Base-by-base conservation (phyloP, 2,329 filamentous ascomycete genomes). In the Ceratocystis smalleyi region DNA sequence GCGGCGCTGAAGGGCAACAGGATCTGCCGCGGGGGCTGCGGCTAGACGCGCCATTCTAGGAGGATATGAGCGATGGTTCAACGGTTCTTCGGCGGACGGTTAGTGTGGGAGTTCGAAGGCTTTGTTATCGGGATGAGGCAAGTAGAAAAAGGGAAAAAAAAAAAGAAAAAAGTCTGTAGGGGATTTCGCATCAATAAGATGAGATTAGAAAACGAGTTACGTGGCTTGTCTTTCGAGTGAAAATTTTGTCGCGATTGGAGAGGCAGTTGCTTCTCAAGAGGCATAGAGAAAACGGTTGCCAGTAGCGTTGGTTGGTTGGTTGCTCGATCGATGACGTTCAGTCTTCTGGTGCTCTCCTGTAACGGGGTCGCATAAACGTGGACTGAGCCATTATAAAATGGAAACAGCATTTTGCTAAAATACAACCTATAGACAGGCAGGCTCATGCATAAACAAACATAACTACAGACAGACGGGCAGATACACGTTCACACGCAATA, bases 41-140 rank as follows among this genome's bases (percentile, higher is more conserved):
- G 62, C 62, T 24, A 64, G n/a, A 17, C 62, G 62, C n/a, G 62
- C 62, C 54, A 64, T 64, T 59, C 8, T 22, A 8, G 51, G 6
- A 24, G 2, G 51, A 55, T 17, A 32, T 55, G 22, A 17, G 24
- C 22, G 24, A 27, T 55, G 22, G 3, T 22, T 15, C 6, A 27
- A 19, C 7, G n/a, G n/a, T 22, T 49, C 17, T 32, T 40, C 4
- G 35, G 35, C 10, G 35, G 35, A 15, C 3, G 35, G 35, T 40
- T 40, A 40, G 35, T 40, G 35, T 40, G 35, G 35, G 15, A 15
- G 10, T 10, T 40, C 35, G 15, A 40, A 15, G 35, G 35, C 35
- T 40, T 40, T 40, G 35, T 40, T 15, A 5, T 40, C 35, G 35
- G 35, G 15, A 40, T 40, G 35, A 40, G 35, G 35, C 12, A 40